phyloP scores from a whole-genome alignment of 768 basidiomycete genomes.

The Lentinula aciculospora region DNA sequence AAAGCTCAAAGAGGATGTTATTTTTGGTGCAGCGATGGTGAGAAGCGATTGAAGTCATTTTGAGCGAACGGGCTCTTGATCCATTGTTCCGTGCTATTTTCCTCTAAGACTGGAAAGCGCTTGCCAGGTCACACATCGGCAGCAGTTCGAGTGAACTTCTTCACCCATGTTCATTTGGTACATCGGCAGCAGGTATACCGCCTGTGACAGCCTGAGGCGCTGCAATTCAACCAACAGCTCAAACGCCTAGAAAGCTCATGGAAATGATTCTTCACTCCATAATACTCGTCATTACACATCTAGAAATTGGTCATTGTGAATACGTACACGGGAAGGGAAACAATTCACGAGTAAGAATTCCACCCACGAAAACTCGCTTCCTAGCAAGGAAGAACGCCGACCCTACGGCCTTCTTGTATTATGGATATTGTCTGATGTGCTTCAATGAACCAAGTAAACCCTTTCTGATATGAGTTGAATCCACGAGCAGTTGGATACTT shows the following conservation, averaged over 20 bases:
- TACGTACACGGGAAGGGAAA: neutral
- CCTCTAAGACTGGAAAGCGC: neutral
- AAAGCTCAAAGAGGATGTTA: neutral
- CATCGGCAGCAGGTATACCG: neutral
- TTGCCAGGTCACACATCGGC: neutral
- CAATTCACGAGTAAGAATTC: neutral
- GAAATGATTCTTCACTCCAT: neutral
- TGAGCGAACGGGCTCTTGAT: neutral
- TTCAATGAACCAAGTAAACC: conserved; percentile 69
- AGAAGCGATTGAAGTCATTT: neutral
- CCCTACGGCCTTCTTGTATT: conserved; percentile 45
- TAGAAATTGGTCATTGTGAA: neutral
- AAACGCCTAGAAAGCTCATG: neutral
- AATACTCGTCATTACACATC: no score
- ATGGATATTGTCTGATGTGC: conserved; percentile 54
- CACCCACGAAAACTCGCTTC: neutral
- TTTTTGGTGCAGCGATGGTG: neutral
- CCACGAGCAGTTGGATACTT: conserved; percentile 48
- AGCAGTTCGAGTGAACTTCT: neutral
- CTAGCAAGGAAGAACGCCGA: conserved; percentile 48
- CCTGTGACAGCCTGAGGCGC: neutral
- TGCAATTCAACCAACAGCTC: neutral
- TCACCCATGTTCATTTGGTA: neutral
- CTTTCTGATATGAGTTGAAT: conserved; percentile 43
- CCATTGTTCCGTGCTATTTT: neutral